These are phyloP conservation scores for Lachnellula arida DNA, from an alignment of 2,329 filamentous ascomycete genomes.

Conservation along the genomic window DNA sequence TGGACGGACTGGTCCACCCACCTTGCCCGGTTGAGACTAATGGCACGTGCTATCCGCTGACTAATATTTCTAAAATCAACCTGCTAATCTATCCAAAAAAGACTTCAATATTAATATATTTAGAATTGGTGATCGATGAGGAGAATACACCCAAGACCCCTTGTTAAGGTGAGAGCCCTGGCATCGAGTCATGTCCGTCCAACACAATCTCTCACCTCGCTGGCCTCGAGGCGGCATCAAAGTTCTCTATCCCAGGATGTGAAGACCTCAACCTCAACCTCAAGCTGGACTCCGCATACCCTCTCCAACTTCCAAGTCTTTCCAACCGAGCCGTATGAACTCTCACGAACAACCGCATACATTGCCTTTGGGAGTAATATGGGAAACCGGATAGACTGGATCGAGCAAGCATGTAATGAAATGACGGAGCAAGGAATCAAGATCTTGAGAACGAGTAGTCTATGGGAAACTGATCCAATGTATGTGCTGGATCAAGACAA, in stretches of 20 bases:
- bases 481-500: constrained; percentile 84
- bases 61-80: neutral
- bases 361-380: constrained; percentile 92
- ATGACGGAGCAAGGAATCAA: constrained; percentile 71
- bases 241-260: constrained; percentile 1
- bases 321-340: neutral
- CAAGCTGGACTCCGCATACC: constrained; percentile 19
- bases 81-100: neutral
- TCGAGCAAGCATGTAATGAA: constrained; percentile 75
- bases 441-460: constrained; percentile 73
- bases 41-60: neutral
- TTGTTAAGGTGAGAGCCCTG: constrained; percentile 2
- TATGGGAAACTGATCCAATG: constrained; percentile 97
- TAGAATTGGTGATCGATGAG: constrained; percentile 10
- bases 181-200: neutral
- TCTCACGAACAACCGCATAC: constrained; percentile 48
- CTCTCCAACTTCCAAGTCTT: neutral
- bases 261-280: neutral
- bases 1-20: neutral
- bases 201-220: neutral
- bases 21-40: neutral
- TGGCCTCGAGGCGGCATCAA: neutral
- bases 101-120: neutral
- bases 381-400: constrained; percentile 77
- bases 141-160: neutral